These are phyloP conservation scores for Calonectria hawksworthii DNA, from an alignment of 2,329 filamentous ascomycete genomes.

Conservation along the genomic window DNA sequence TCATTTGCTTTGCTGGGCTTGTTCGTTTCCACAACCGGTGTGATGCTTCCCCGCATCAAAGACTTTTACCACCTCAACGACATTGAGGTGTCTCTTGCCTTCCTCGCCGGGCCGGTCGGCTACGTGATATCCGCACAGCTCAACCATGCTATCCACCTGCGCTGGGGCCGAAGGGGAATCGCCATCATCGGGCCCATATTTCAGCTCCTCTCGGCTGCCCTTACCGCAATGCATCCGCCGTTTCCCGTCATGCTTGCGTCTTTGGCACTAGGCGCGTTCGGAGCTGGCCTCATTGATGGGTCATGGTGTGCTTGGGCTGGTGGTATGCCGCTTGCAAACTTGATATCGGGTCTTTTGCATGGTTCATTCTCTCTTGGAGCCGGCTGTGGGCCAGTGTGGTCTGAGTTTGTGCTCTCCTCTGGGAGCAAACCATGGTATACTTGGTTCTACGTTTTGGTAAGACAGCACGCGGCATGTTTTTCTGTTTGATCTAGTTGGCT, in stretches of 20 bases:
- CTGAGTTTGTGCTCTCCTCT: neutral
- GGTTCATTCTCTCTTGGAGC: constrained; percentile 11
- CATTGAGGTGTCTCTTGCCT: constrained; percentile 59
- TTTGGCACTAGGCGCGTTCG: constrained; percentile 50
- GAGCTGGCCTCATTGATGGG: constrained; percentile 57
- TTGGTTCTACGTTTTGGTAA: neutral
- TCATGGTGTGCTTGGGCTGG: constrained; percentile 62
- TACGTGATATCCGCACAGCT: constrained; percentile 58
- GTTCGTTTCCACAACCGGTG: constrained; percentile 32
- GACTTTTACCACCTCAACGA: constrained; percentile 58
- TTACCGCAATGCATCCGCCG: neutral
- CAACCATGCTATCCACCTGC: constrained; percentile 55
- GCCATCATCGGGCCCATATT: constrained; percentile 53
- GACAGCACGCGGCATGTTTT: too few species aligned
- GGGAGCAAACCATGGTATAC: neutral
- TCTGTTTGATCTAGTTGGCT: neutral
- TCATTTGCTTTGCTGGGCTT: neutral
- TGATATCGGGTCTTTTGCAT: constrained; percentile 21
- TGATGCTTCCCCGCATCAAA: constrained; percentile 43
- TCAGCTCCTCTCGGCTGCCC: constrained; percentile 49
- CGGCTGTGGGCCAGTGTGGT: neutral
- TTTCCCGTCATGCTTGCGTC: constrained; percentile 44
- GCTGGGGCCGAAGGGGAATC: constrained; percentile 58
- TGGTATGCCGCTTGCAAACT: constrained; percentile 54
- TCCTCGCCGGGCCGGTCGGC: constrained; percentile 58